Percentiles rank a stretch among this genome's conserved stretches.
Evolutionary conservation across 352 stramenopile genomes (phyloP).

Genomic region (Pseudoperonospora humuli): DNA sequence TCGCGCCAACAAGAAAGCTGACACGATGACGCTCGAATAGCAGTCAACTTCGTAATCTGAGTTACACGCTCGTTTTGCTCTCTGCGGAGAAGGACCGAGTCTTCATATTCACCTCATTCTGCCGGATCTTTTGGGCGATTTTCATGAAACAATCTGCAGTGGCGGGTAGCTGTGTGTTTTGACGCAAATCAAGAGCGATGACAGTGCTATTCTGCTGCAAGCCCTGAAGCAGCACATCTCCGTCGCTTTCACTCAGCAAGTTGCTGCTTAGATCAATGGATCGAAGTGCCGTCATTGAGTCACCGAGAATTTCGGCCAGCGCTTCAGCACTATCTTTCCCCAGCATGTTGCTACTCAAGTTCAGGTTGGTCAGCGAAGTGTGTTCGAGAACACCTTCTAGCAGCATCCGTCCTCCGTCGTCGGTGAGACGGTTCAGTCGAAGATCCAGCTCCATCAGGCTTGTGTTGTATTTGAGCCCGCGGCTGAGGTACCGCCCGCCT

Average conservation of each 20-base stretch:
- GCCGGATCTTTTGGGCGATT: constrained; percentile 63
- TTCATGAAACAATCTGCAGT: constrained; percentile 50
- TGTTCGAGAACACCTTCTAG: constrained; percentile 79
- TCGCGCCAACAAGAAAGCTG: constrained; percentile 25
- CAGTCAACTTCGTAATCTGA: too few relatives aligned
- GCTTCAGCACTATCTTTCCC: constrained; percentile 60
- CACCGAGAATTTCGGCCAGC: constrained; percentile 62
- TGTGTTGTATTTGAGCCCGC: constrained; percentile 86
- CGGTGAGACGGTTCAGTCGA: constrained; percentile 86
- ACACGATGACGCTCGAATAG: not conserved
- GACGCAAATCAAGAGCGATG: constrained; percentile 65
- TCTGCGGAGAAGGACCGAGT: too few relatives aligned
- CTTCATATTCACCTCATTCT: constrained; percentile 66
- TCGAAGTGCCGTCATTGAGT: constrained; percentile 44
- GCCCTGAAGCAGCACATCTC: constrained; percentile 43
- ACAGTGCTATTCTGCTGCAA: constrained; percentile 55
- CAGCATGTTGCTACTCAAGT: constrained; percentile 82
- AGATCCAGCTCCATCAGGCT: too few relatives aligned
- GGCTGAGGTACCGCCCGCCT: constrained; percentile 84
- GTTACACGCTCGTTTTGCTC: too few relatives aligned
- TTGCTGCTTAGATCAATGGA: constrained; percentile 85
- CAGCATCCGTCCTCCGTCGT: constrained; percentile 86
- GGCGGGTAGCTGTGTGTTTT: constrained; percentile 60
- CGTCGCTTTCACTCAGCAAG: constrained; percentile 50
- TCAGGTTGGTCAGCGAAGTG: constrained; percentile 57